phyloP scores from a whole-genome alignment of 2,329 filamentous ascomycete species.

The Rutstroemia sydowiana region DNA sequence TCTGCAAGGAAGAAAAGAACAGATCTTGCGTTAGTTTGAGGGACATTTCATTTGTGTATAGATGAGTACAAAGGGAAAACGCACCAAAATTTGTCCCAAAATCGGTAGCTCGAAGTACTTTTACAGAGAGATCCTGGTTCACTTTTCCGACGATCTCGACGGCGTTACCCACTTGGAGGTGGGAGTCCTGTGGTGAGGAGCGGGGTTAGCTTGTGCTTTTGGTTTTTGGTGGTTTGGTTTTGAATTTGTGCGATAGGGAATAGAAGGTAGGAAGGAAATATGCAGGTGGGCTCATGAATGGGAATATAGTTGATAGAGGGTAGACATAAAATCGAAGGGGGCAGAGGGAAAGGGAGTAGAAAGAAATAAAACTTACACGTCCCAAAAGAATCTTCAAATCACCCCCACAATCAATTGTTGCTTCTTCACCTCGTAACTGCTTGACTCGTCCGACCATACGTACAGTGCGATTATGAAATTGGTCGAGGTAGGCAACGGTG shows the following conservation, averaged over 20 bases:
- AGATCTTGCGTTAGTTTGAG: too few species aligned
- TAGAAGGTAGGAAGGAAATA: not conserved
- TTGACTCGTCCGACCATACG: conserved; percentile 81
- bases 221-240: not conserved
- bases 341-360: not conserved
- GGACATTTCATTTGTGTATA: not conserved
- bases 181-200: conserved; percentile 58
- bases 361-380: conserved; percentile 30
- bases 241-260: not conserved
- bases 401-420: conserved; percentile 73
- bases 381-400: conserved; percentile 68
- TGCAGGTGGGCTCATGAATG: not conserved
- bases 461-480: conserved; percentile 67
- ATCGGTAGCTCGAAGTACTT: conserved; percentile 62
- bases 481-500: conserved; percentile 69
- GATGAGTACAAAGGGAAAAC: conserved; percentile 29
- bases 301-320: not conserved
- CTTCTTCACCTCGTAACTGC: conserved; percentile 73
- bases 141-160: conserved; percentile 78
- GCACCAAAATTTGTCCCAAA: conserved; percentile 61
- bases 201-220: not conserved
- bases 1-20: too few species aligned
- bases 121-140: conserved; percentile 63
- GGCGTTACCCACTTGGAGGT: conserved; percentile 61
- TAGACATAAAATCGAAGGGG: not conserved